These are phyloP conservation scores for Naganishia onofrii DNA, from an alignment of 768 basidiomycete species.

Conservation along the genomic window DNA sequence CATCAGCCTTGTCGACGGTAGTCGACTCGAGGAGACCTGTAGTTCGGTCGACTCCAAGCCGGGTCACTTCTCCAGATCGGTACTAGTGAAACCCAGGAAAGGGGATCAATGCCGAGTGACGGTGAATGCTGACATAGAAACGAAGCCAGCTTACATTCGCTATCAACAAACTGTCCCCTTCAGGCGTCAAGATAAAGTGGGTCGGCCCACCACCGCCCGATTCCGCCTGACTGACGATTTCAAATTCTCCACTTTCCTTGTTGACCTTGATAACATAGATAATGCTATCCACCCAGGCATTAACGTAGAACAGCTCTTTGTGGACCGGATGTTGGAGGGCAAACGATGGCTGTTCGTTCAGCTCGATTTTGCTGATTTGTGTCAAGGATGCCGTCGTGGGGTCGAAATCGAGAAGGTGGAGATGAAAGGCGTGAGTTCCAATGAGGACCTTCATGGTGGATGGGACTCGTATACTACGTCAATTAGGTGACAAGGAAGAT, in stretches of 20 bases:
- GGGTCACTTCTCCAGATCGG: constrained; percentile 19
- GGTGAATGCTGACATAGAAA: no score
- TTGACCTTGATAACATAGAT: constrained; percentile 19
- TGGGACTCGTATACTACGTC: neutral
- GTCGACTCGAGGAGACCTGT: constrained; percentile 12
- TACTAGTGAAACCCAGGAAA: neutral
- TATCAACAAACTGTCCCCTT: constrained; percentile 20
- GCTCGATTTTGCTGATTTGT: constrained; percentile 6
- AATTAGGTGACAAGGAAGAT: neutral
- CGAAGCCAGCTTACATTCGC: constrained; percentile 20
- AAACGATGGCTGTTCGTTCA: constrained; percentile 14
- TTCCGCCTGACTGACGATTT: neutral
- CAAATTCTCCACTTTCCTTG: neutral
- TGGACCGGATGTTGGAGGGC: constrained; percentile 6
- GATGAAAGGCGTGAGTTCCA: constrained; percentile 18
- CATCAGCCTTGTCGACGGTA: neutral
- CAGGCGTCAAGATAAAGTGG: constrained; percentile 12
- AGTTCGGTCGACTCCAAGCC: constrained; percentile 1
- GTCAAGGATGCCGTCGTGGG: neutral
- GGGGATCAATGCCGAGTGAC: neutral
- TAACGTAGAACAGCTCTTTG: constrained; percentile 14
- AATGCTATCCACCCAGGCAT: constrained; percentile 22
- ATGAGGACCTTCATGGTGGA: constrained; percentile 17
- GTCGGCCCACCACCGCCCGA: constrained; percentile 27
- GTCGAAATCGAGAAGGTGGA: constrained; percentile 22